phyloP scores from a whole-genome alignment of 192 early-diverging fungal genomes.

The Coemansia sp. region DNA sequence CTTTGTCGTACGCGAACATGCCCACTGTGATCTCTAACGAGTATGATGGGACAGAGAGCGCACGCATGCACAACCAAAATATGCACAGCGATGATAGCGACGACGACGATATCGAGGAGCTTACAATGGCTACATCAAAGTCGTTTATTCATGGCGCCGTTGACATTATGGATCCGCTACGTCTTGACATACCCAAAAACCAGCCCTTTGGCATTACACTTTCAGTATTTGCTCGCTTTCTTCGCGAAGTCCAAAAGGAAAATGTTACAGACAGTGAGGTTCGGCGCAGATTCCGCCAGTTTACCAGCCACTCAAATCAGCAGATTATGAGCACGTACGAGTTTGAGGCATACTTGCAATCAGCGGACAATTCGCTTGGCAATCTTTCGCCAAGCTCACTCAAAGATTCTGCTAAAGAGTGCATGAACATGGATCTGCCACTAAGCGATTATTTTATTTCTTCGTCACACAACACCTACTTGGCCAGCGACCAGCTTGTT shows the following conservation, averaged over 20 bases:
- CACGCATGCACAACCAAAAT: background rate
- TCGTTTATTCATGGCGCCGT: background rate
- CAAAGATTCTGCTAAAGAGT: background rate
- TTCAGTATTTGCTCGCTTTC: slow-evolving; percentile 36
- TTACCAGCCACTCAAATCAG: slow-evolving; percentile 13
- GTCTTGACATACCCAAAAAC: slow-evolving; percentile 25
- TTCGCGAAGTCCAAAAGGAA: slow-evolving; percentile 47
- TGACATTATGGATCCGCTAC: slow-evolving; percentile 5
- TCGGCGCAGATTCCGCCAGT: slow-evolving; percentile 29
- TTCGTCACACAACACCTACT: slow-evolving; percentile 91
- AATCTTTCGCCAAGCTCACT: background rate
- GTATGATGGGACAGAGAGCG: no score
- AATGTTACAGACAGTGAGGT: slow-evolving; percentile 16
- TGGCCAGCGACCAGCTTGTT: slow-evolving; percentile 78
- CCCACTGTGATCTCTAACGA: background rate
- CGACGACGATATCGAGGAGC: slow-evolving; percentile 10
- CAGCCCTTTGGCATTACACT: slow-evolving; percentile 30
- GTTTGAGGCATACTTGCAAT: slow-evolving; percentile 44
- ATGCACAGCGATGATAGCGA: slow-evolving; percentile 12
- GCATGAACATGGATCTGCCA: slow-evolving; percentile 53
- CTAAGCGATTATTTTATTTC: slow-evolving; percentile 80
- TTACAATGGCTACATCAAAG: slow-evolving; percentile 8
- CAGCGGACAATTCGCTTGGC: slow-evolving; percentile 32
- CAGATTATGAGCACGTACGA: slow-evolving; percentile 38
- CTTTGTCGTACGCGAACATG: slow-evolving; percentile 14